Evolutionary conservation across 2,329 filamentous ascomycete species (phyloP), one percentile per base, ranked within the genome.

Genomic region (Cryphonectria carpinicola): DNA sequence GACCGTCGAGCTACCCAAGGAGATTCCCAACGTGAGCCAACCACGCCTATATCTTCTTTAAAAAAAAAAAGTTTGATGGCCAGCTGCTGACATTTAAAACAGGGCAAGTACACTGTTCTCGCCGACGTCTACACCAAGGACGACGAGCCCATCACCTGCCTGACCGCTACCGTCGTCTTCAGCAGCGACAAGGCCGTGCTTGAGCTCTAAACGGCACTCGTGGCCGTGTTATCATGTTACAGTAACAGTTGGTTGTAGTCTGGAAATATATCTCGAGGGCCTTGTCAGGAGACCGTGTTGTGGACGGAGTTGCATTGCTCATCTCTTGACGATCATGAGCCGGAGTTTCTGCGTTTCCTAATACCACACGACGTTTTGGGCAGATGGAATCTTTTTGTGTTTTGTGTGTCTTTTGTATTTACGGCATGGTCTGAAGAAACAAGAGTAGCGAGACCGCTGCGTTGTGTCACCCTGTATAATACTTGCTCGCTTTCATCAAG

Each of bases 101-200:
- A 96, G 94, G 96, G 95, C 79, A 95, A 90, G 78, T 99, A 98
- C 87, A 92, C 88, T 25, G 96, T 99, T 49, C 83, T 91, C 54
- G 96, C 95, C 58, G 93, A 98, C 79, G 95, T 97, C 65, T 92
- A 89, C 82, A 94, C 89, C 75, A 86, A 84, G 72, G 90, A 97
- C 66, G 85, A 88, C 70, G 85, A 90, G 74, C 90, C 89, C 78
- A 92, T 99, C 74, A 97, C 95, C 72, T 99, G 96, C 83, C 86
- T 99, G 78, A 91, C 91, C 69, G 94, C 94, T 32, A 87, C 85
- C 8, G 89, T 96, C 71, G 79, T 82, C 61, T 95, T 96, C 79
- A 82, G 81, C 69, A 80, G 81, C 75, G 52, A 5, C 63, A 67
- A 71, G 54, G 68, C 28, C 62, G 71, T 71, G 69, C 54, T 68